Evolutionary conservation across 331 rosid genomes (phyloP).

Genomic region (Quercus lobata): DNA sequence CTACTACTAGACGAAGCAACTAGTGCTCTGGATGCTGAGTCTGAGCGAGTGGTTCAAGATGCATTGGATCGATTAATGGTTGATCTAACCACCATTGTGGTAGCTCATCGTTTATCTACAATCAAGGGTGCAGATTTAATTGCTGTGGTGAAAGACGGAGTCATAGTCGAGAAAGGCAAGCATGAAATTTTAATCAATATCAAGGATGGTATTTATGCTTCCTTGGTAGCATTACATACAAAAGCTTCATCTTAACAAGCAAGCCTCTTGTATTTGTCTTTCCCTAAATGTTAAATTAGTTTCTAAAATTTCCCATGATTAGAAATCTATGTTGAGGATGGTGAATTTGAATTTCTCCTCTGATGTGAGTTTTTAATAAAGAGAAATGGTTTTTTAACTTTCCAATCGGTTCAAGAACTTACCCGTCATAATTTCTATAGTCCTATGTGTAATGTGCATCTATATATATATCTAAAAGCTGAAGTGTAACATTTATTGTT

Average conservation of each 20-base stretch:
- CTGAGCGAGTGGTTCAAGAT: conserved; percentile 59
- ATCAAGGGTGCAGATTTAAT: conserved; percentile 47
- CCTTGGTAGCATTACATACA: conserved; percentile 44
- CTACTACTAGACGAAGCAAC: conserved; percentile 63
- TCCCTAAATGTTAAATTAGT: neutral
- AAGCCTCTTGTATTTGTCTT: neutral
- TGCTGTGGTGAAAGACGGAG: conserved; percentile 50
- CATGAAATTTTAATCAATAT: conserved; percentile 40
- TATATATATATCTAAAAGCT: too few species aligned
- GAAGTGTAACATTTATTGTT: too few species aligned
- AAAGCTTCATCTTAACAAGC: conserved; percentile 23
- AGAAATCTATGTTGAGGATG: too few species aligned
- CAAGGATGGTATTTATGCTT: conserved; percentile 40
- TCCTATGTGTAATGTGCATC: too few species aligned
- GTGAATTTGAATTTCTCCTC: too few species aligned
- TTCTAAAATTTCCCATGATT: too few species aligned
- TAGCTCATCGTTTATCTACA: conserved; percentile 55
- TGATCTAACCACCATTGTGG: conserved; percentile 46
- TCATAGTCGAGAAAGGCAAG: conserved; percentile 48
- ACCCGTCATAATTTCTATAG: neutral
- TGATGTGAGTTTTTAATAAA: neutral
- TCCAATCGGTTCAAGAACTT: neutral
- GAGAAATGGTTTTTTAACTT: neutral
- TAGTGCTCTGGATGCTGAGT: conserved; percentile 65
- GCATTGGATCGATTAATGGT: conserved; percentile 51